Base-by-base conservation (phyloP, 2,329 filamentous ascomycete genomes). In the Aspergillus caelatus region DNA sequence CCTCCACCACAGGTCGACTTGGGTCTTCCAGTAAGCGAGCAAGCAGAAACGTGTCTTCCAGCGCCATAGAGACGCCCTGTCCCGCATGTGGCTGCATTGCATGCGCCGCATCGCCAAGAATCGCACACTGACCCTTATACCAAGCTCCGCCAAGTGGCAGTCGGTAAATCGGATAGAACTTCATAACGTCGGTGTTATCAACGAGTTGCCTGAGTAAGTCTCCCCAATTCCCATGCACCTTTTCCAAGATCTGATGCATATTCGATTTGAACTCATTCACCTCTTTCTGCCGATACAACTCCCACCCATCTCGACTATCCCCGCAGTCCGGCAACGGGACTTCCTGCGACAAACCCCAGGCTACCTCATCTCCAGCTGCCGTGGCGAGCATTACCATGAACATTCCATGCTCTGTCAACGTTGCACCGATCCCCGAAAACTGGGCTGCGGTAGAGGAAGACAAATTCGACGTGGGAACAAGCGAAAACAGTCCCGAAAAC, bases 1-100 rank as follows among this genome's bases (percentile, higher is more conserved):
- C 67, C 14, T 72, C 67, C 2, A 58, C 28, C 14, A 75, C 45
- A 19, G 66, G 19, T n/a, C 62, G 46, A 16, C 56, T 52, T 1
- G 46, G 28, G 43, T 72, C 64, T 21, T 68, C 54, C 11, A 76
- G 60, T 16, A 77, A 39, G 2, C 71, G 67, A 4, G 75, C 72
- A 3, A 77, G 62, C 39, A 75, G 57, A 48, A 74, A 73, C 0
- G 65, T 66, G 66, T 86, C 85, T 67, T 87, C 84, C n/a, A 86
- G 64, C 0, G 82, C 84, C 75, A 86, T 84, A 11, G 80, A 82
- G 0, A 82, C 80, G 0, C 85, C 85, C 70, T 86, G 84, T 2
- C 84, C 83, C 1, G 79, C 79, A 67, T 76, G 74, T 7, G 75
- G 73, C n/a, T 66, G 68, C 72, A 75, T 75, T 0, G 74, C 74